These are phyloP conservation scores for Mycocentrospora acerina DNA, from an alignment of 2,329 filamentous ascomycete genomes.

Conservation along the genomic window DNA sequence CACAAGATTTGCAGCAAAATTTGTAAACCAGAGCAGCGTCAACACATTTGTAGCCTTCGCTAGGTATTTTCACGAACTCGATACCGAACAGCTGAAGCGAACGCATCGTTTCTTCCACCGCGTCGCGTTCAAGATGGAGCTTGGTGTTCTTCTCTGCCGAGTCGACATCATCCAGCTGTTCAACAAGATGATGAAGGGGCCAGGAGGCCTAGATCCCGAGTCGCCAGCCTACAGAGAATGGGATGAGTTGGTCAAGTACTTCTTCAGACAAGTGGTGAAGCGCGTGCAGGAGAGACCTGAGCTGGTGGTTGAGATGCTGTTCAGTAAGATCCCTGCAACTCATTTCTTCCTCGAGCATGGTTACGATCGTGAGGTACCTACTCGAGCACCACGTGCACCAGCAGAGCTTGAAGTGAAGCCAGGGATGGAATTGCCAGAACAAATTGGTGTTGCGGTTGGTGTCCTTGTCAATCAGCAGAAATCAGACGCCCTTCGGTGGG, in stretches of 20 bases:
- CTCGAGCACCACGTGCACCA: conserved; percentile 66
- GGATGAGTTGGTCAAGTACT: conserved; percentile 83
- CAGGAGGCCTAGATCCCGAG: conserved; percentile 69
- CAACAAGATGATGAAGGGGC: conserved; percentile 88
- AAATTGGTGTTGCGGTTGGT: conserved; percentile 78
- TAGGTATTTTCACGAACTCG: conserved; percentile 77
- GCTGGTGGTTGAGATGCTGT: conserved; percentile 86
- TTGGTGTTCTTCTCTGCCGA: conserved; percentile 83
- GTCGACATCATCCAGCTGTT: conserved; percentile 88
- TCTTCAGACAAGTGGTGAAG: conserved; percentile 77
- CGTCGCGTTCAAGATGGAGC: conserved; percentile 90
- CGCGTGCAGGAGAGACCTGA: conserved; percentile 85
- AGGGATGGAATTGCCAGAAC: conserved; percentile 63
- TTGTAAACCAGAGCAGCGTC: conserved; percentile 80
- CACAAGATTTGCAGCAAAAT: conserved; percentile 75
- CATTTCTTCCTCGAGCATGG: conserved; percentile 89
- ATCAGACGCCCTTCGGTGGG: conserved; percentile 74
- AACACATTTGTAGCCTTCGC: conserved; percentile 85
- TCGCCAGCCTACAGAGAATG: conserved; percentile 78
- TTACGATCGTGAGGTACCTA: conserved; percentile 74
- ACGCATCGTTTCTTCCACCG: conserved; percentile 93
- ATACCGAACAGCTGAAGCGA: conserved; percentile 79
- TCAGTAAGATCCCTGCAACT: conserved; percentile 84
- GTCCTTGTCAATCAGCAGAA: conserved; percentile 79
- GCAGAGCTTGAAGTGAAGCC: conserved; percentile 82